Percentiles rank a stretch among this genome's conserved stretches.
phyloP scores from a whole-genome alignment of 352 stramenopile species.

The Pseudoperonospora humuli region DNA sequence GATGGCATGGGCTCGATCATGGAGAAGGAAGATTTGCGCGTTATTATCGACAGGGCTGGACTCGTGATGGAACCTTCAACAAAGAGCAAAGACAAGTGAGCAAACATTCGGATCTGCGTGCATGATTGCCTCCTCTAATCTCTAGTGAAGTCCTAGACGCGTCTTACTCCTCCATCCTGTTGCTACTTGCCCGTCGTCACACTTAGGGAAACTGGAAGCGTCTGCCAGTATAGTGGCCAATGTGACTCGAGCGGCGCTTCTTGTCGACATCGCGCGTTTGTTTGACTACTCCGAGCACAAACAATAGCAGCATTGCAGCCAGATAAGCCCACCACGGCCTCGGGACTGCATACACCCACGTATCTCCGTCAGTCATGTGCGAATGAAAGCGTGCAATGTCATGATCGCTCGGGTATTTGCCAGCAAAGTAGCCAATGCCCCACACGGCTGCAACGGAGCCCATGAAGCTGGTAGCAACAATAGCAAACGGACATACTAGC shows the following conservation, averaged over 20 bases:
- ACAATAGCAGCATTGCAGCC: constrained; percentile 36
- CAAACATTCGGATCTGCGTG: too few species aligned
- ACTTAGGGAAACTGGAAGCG: constrained; percentile 14
- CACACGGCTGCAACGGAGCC: constrained; percentile 39
- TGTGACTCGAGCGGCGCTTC: constrained; percentile 8
- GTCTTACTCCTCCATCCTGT: too few species aligned
- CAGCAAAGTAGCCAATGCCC: constrained; percentile 67
- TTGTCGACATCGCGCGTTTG: constrained; percentile 18
- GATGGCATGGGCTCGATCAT: constrained; percentile 34
- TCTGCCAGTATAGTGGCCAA: constrained; percentile 19
- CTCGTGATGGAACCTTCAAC: constrained; percentile 16
- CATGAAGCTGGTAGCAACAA: constrained; percentile 59
- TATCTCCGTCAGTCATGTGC: not conserved
- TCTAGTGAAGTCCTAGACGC: too few species aligned
- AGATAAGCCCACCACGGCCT: constrained; percentile 62
- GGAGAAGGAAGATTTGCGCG: constrained; percentile 53
- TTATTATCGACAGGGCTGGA: constrained; percentile 44
- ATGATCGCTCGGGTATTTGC: constrained; percentile 53
- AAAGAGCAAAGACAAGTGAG: constrained; percentile 13
- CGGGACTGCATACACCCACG: constrained; percentile 39
- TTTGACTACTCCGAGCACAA: constrained; percentile 31
- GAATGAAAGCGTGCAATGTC: constrained; percentile 44
- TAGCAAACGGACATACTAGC: constrained; percentile 39
- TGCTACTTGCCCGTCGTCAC: not conserved
- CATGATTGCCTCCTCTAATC: too few species aligned